phyloP scores from a whole-genome alignment of 192 early-diverging fungal genomes.

The Pecoramyces ruminantium region DNA sequence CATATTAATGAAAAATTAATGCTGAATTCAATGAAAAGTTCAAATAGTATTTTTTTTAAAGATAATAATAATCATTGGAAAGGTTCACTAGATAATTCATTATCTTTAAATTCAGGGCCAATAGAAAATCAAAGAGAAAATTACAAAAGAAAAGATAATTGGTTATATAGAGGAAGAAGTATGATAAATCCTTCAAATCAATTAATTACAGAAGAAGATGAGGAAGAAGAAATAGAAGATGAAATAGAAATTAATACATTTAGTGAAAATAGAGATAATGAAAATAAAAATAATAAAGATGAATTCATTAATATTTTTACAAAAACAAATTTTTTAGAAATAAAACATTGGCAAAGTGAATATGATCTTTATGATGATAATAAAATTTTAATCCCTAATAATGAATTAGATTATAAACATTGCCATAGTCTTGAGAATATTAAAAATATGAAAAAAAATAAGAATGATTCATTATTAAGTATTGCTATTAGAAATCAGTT shows the following conservation, averaged over 20 bases:
- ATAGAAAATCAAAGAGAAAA: neutral
- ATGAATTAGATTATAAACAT: neutral
- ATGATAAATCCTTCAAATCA: neutral
- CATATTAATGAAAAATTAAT: neutral
- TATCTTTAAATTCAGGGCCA: neutral
- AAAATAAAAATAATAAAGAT: neutral
- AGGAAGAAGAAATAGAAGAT: neutral
- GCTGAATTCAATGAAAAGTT: neutral
- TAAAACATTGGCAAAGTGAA: neutral
- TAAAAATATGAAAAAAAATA: neutral
- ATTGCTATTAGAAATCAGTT: neutral
- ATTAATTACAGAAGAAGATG: neutral
- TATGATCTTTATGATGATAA: neutral
- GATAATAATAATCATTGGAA: neutral
- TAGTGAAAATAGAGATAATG: no score
- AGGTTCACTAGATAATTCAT: neutral
- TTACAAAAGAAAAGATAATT: neutral
- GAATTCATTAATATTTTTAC: neutral
- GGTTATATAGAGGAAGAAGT: neutral
- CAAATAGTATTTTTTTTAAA: no score
- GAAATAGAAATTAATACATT: no score
- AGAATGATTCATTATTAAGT: neutral
- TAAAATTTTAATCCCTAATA: neutral
- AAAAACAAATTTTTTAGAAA: neutral
- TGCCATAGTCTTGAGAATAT: neutral